Base-by-base conservation (phyloP, 169 alveolate genomes). In the Plasmodium coatneyi region DNA sequence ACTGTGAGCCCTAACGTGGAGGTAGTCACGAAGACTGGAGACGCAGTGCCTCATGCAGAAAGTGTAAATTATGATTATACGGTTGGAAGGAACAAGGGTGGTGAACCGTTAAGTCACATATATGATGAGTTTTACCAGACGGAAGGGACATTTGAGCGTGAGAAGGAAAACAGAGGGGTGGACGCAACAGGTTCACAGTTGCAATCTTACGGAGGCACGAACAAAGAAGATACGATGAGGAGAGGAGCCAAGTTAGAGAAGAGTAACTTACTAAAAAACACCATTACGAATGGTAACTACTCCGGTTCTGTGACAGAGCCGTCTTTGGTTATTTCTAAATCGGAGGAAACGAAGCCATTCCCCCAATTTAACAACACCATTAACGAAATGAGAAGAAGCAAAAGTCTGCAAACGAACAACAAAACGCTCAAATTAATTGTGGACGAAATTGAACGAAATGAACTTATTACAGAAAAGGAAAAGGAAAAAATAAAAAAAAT, bases 401-500 rank as follows among this genome's bases (percentile, higher is more conserved):
- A 82, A 49, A 30, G 10, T 16, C 22, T 83, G 16, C 93, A 76
- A 28, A 92, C 95, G 39, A 92, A 84, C 71, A 92, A 72, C 39
- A 92, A 83, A 74, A 82, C 72, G 60, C 46, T 92, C 19, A 92
- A 92, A 79, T 30, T 92, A 2, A 52, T 92, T 25, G 78, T 90
- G 0, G 95, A 90, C 28, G 95, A 90, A 71, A 82, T 92, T 41
- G 93, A 92, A 71, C 80, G 83, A 28, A 82, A 46, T 82, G 41
- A 30, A 16, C 80, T 28, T 34, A 76, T 83, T 46, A 43, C 43
- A 7, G 82, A 79, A 30, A 71, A 72, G 39, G 87, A 92, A 78
- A 92, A 84, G 78, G 93, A 84, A 25, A 84, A 84, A 82, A 82
- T 84, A 2, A 92, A 84, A 72, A 79, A 92, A 82, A 84, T 92